Evolutionary conservation across 2,329 filamentous ascomycete species (phyloP).

Genomic region (Immersiporthe knoxdaviesiana): DNA sequence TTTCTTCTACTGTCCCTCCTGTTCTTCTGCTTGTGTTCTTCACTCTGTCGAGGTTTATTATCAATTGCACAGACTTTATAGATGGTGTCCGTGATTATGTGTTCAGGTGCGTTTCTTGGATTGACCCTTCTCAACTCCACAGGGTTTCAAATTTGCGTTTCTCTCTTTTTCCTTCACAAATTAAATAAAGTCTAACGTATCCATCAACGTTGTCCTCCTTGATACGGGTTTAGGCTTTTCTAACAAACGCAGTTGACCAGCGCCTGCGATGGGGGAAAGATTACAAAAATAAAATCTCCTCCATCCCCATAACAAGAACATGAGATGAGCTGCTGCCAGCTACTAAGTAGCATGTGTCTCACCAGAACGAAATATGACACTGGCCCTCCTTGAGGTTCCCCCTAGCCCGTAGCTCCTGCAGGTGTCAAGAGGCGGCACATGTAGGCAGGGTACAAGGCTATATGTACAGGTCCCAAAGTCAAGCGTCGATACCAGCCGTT

Average conservation of each 20-base stretch:
- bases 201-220: not conserved
- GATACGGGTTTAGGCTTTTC: not conserved
- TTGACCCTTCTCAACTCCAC: not conserved
- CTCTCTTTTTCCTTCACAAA: not conserved
- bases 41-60: no score
- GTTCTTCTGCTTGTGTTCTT: no score
- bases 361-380: not conserved
- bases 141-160: not conserved
- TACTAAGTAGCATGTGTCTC: not conserved
- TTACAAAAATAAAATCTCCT: no score
- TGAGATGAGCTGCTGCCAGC: no score
- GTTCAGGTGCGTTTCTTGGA: not conserved
- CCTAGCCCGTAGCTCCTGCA: no score
- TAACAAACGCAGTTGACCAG: no score
- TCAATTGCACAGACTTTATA: no score
- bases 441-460: conserved; percentile 10
- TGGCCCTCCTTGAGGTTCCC: not conserved
- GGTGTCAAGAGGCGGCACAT: conserved; percentile 15
- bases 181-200: not conserved
- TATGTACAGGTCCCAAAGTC: conserved; percentile 7
- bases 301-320: not conserved
- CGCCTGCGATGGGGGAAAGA: no score
- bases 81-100: not conserved
- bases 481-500: not conserved
- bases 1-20: not conserved